phyloP scores from a whole-genome alignment of 2,329 filamentous ascomycete genomes.

The Trichoderma breve region DNA sequence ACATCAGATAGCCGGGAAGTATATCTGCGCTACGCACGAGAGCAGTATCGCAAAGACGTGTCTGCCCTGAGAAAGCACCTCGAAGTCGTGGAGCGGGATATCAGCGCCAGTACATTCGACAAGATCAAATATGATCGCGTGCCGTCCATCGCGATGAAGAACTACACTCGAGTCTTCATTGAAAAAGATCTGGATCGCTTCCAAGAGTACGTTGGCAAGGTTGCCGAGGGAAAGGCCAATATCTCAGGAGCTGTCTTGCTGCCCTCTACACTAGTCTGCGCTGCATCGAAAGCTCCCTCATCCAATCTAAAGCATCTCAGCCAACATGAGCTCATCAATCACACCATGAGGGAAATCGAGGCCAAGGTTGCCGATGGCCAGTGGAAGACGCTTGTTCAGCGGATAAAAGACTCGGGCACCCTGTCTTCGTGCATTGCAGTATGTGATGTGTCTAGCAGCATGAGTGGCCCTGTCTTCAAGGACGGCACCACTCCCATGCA shows the following conservation, averaged over 20 bases:
- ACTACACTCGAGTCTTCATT: constrained; percentile 49
- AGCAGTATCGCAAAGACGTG: constrained; percentile 51
- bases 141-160: constrained; percentile 56
- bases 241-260: constrained; percentile 58
- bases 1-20: constrained; percentile 43
- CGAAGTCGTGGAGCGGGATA: constrained; percentile 51
- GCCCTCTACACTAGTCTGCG: constrained; percentile 48
- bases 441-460: constrained; percentile 57
- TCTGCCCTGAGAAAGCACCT: constrained; percentile 54
- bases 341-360: constrained; percentile 34
- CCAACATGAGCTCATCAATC: constrained; percentile 26
- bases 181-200: constrained; percentile 52
- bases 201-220: constrained; percentile 46
- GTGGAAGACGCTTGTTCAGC: constrained; percentile 57
- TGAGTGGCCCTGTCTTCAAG: constrained; percentile 38
- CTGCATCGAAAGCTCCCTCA: constrained; percentile 17
- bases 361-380: constrained; percentile 46
- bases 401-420: constrained; percentile 54
- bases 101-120: constrained; percentile 44
- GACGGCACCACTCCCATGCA: constrained; percentile 53
- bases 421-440: constrained; percentile 55
- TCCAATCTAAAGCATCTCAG: background rate
- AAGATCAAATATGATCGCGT: constrained; percentile 57
- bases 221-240: constrained; percentile 45
- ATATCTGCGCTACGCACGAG: constrained; percentile 54